phyloP scores from a whole-genome alignment of 2,329 filamentous ascomycete genomes.

The Aspergillus awamori region DNA sequence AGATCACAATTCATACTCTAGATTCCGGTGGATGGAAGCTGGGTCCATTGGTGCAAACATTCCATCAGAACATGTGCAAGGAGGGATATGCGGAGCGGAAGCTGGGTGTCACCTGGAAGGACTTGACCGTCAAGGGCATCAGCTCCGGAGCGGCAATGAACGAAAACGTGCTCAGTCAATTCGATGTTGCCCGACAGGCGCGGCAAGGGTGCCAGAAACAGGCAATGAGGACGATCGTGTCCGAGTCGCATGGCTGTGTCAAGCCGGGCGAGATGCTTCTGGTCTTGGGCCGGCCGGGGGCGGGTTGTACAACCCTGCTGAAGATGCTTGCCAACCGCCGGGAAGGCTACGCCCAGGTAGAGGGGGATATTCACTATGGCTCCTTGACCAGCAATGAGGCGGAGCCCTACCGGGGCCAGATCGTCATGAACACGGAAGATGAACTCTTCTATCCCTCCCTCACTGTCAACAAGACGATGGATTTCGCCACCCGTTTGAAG shows the following conservation, averaged over 20 bases:
- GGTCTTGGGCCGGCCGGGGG: conserved; percentile 68
- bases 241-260: conserved; percentile 71
- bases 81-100: no score
- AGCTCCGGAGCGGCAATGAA: no score
- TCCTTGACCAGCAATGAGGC: conserved; percentile 44
- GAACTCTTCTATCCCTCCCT: conserved; percentile 56
- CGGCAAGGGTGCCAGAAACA: no score
- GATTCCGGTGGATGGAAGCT: no score
- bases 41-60: no score
- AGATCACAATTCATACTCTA: no score
- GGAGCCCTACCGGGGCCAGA: conserved; percentile 59
- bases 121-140: no score
- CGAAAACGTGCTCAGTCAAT: no score
- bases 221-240: no score
- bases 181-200: no score
- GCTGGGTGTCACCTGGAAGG: no score
- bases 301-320: conserved; percentile 72
- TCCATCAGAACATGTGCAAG: no score
- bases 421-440: conserved; percentile 59
- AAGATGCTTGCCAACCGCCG: conserved; percentile 69
- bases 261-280: conserved; percentile 73
- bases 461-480: conserved; percentile 56
- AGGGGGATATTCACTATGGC: conserved; percentile 63
- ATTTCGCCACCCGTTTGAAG: conserved; percentile 61
- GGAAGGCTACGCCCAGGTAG: conserved; percentile 59